These are phyloP conservation scores for Pulveroboletus frians DNA, from an alignment of 768 basidiomycete species.

Conservation along the genomic window DNA sequence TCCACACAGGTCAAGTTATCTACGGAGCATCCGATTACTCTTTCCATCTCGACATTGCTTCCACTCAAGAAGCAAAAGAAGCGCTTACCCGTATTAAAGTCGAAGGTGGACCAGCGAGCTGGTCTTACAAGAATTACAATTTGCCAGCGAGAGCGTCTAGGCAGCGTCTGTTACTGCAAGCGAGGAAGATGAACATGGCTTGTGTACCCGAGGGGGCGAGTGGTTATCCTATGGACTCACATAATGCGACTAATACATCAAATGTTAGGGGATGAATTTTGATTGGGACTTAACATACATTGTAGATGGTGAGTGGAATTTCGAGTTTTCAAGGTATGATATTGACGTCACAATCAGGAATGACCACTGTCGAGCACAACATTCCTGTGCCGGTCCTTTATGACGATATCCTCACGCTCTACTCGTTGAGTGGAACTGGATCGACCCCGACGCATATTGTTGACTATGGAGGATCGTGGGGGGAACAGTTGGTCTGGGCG, in stretches of 20 bases:
- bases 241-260: neutral
- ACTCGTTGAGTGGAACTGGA: constrained; percentile 62
- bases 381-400: constrained; percentile 61
- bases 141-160: constrained; percentile 64
- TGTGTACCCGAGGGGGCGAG: constrained; percentile 66
- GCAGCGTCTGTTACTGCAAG: constrained; percentile 58
- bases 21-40: constrained; percentile 45
- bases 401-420: constrained; percentile 62
- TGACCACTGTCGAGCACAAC: constrained; percentile 73
- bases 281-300: constrained; percentile 81
- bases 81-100: constrained; percentile 64
- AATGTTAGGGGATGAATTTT: constrained; percentile 58
- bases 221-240: neutral
- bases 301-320: constrained; percentile 52
- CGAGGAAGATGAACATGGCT: constrained; percentile 59
- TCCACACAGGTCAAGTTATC: constrained; percentile 62
- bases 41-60: constrained; percentile 60
- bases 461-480: constrained; percentile 68
- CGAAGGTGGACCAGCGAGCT: constrained; percentile 64
- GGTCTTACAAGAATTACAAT: constrained; percentile 78
- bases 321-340: neutral
- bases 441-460: constrained; percentile 72
- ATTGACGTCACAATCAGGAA: constrained; percentile 38
- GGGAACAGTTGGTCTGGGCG: constrained; percentile 69
- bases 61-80: constrained; percentile 56